Percentiles rank a stretch among this genome's conserved stretches.
Conservation (phyloP, 2,329 filamentous ascomycete genomes). For the Botrytis aclada region DNA sequence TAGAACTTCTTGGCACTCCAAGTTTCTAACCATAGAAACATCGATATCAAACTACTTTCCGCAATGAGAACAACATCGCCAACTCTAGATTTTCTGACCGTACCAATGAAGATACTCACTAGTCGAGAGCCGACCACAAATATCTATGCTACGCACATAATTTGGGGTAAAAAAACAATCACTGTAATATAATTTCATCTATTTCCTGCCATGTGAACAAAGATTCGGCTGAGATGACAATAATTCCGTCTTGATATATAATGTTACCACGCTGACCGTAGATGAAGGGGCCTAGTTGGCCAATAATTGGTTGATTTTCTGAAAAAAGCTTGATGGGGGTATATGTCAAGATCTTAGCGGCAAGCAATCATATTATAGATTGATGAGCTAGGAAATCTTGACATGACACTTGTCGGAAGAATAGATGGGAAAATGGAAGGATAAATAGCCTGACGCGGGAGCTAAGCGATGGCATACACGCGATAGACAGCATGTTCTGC, state of each 20-base stretch:
- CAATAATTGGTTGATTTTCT: background rate
- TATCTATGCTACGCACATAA: background rate
- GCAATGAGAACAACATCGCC: background rate
- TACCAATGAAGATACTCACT: background rate
- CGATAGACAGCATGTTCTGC: background rate
- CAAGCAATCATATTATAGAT: background rate
- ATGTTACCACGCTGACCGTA: background rate
- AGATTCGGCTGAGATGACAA: background rate
- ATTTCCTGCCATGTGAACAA: conserved; percentile 11
- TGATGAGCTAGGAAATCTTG: background rate
- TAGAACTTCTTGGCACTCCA: background rate
- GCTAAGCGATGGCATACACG: too few relatives aligned
- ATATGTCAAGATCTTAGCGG: background rate
- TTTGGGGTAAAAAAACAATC: too few relatives aligned
- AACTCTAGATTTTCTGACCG: too few relatives aligned
- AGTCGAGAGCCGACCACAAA: too few relatives aligned
- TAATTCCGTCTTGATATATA: background rate
- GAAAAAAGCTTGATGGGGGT: background rate
- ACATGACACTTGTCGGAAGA: conserved; percentile 5
- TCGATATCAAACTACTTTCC: too few relatives aligned
- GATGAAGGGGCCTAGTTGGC: background rate
- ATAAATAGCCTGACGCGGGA: background rate
- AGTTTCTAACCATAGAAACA: background rate
- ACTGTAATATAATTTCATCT: background rate
- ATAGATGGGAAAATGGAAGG: conserved; percentile 3